Percentiles rank a stretch among this genome's conserved stretches.
Conservation (phyloP, 257 asterid genomes). For the Paulownia fortunei region DNA sequence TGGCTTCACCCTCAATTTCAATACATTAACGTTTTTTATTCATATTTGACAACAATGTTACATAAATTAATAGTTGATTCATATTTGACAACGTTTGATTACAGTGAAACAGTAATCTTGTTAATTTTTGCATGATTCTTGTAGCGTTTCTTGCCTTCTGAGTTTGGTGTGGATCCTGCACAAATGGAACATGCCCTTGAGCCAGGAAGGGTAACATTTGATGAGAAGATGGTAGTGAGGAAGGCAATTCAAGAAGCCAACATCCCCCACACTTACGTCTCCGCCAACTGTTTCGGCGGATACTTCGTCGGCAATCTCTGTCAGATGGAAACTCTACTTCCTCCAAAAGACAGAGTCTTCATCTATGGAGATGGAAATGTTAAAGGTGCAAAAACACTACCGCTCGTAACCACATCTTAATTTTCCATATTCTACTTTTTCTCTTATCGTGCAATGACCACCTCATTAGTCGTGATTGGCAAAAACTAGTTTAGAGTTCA, state of each 20-base stretch:
- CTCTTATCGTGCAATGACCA: no score
- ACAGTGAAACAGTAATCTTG: background rate
- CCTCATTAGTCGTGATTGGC: no score
- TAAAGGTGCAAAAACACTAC: slow-evolving; percentile 47
- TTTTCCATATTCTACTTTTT: no score
- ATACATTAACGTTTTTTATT: no score
- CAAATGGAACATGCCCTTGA: slow-evolving; percentile 71
- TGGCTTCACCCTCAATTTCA: no score
- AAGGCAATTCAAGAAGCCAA: slow-evolving; percentile 73
- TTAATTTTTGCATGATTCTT: background rate
- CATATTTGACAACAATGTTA: no score
- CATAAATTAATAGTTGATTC: no score
- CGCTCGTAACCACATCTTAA: no score
- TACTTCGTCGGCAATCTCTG: slow-evolving; percentile 73
- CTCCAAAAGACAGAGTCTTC: slow-evolving; percentile 58
- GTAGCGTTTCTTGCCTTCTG: slow-evolving; percentile 91
- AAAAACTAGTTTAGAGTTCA: no score
- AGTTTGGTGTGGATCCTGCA: slow-evolving; percentile 80
- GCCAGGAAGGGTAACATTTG: slow-evolving; percentile 88
- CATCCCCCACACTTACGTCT: slow-evolving; percentile 76
- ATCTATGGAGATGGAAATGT: slow-evolving; percentile 69
- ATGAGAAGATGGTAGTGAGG: slow-evolving; percentile 77
- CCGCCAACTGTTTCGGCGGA: slow-evolving; percentile 82
- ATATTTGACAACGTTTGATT: background rate
- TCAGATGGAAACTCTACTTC: slow-evolving; percentile 73